Percentiles rank a stretch among this genome's conserved stretches.
Evolutionary conservation across 306 rosid species (phyloP).

Genomic region (Gastrolobium villosum): DNA sequence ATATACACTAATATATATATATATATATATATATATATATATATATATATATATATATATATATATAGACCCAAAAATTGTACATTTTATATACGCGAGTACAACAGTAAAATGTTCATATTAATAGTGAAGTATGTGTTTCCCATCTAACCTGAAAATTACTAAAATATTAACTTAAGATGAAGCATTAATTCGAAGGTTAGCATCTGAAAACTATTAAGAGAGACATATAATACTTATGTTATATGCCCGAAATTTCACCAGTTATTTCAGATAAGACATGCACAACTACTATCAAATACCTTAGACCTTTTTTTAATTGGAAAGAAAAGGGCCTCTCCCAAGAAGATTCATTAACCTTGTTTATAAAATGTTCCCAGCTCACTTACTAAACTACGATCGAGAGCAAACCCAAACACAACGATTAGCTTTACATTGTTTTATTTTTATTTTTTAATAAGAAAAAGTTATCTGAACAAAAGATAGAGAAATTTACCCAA

Average conservation of each 20-base stretch:
- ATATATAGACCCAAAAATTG: too few relatives aligned
- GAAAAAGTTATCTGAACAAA: not conserved
- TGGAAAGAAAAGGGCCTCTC: not conserved
- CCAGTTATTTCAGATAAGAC: not conserved
- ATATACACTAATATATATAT: too few relatives aligned
- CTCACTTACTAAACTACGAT: not conserved
- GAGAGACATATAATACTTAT: not conserved
- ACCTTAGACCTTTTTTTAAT: not conserved
- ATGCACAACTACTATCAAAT: not conserved
- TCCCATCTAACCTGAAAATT: constrained; percentile 19
- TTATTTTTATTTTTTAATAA: not conserved
- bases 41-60: too few relatives aligned
- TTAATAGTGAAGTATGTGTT: not conserved
- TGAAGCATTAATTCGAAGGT: constrained; percentile 18
- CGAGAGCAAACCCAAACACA: constrained; percentile 10
- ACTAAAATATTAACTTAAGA: constrained; percentile 18
- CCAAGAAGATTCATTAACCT: constrained; percentile 2
- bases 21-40: too few relatives aligned
- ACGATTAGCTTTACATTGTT: not conserved
- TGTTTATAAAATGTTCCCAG: not conserved
- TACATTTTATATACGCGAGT: too few relatives aligned
- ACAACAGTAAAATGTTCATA: not conserved
- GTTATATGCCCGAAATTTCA: not conserved
- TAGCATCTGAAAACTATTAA: constrained; percentile 17
- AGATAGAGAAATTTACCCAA: not conserved